A percentile compares a stretch with the other conserved stretches of the same genome.
Evolutionary conservation across 2,329 filamentous ascomycete genomes (phyloP).

Genomic region (Arachnopeziza araneosa): DNA sequence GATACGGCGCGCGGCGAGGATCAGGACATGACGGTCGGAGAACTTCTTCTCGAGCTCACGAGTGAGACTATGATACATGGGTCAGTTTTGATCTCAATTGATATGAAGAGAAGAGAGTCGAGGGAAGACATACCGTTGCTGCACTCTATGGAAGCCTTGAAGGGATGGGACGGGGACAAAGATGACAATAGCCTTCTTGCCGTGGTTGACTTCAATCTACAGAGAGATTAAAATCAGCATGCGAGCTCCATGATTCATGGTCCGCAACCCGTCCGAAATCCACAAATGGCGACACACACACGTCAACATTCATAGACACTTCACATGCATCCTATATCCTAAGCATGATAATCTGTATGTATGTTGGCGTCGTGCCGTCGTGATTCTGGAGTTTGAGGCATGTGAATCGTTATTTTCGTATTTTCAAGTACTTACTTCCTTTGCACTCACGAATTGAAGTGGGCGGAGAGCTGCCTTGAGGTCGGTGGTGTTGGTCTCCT

Average conservation of each 20-base stretch:
- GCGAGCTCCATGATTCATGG: constrained; percentile 62
- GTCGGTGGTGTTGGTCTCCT: constrained; percentile 95
- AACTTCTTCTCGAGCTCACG: constrained; percentile 99
- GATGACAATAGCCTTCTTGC: constrained; percentile 99
- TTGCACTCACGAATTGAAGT: constrained; percentile 97
- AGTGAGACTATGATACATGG: constrained; percentile 67
- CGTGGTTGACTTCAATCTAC: constrained; percentile 99
- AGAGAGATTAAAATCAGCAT: constrained; percentile 64
- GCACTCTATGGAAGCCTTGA: constrained; percentile 97
- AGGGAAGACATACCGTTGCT: constrained; percentile 79
- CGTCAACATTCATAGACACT: constrained; percentile 23
- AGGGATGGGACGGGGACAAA: constrained; percentile 99
- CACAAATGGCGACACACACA: constrained; percentile 31
- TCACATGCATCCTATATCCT: constrained; percentile 23
- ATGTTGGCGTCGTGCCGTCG: constrained; percentile 21
- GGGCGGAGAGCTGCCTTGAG: constrained; percentile 94
- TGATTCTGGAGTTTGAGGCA: constrained; percentile 17
- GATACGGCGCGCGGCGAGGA: constrained; percentile 98
- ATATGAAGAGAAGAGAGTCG: background rate
- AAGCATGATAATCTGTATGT: constrained; percentile 23
- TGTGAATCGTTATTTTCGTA: constrained; percentile 4
- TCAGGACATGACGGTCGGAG: constrained; percentile 99
- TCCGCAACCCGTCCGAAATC: constrained; percentile 72
- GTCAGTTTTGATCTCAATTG: constrained; percentile 2
- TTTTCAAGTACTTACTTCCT: constrained; percentile 79